Conservation (phyloP, 768 basidiomycete species). For the Panaeolus papilionaceus region DNA sequence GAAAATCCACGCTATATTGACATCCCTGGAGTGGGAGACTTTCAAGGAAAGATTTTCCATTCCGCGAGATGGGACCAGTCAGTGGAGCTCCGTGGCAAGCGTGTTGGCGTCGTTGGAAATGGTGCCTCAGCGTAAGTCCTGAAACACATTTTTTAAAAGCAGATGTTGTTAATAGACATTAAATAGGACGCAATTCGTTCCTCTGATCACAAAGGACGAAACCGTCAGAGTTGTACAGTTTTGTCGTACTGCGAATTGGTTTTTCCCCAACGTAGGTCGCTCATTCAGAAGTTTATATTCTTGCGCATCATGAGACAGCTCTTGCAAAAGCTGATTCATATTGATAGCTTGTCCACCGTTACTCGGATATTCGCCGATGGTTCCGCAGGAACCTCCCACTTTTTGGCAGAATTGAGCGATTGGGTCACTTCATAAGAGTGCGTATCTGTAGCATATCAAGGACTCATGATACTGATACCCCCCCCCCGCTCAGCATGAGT, state of each 20-base stretch:
- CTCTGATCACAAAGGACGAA: constrained; percentile 46
- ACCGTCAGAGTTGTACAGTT: constrained; percentile 51
- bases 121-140: constrained; percentile 55
- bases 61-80: constrained; percentile 53
- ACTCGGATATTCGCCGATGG: not conserved
- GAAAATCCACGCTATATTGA: constrained; percentile 47
- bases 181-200: constrained; percentile 56
- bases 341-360: not conserved
- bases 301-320: no score
- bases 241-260: constrained; percentile 56
- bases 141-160: not conserved
- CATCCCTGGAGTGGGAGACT: constrained; percentile 41
- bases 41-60: constrained; percentile 58
- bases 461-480: not conserved
- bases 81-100: constrained; percentile 48
- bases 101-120: constrained; percentile 63
- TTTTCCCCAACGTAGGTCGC: constrained; percentile 45
- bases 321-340: not conserved
- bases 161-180: not conserved
- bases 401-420: not conserved
- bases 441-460: not conserved
- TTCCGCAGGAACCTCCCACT: not conserved
- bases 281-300: not conserved
- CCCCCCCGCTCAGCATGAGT: not conserved
- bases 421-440: constrained; percentile 5